phyloP scores from a whole-genome alignment of 2,329 filamentous ascomycete genomes.

The Diaporthe aspalathi region DNA sequence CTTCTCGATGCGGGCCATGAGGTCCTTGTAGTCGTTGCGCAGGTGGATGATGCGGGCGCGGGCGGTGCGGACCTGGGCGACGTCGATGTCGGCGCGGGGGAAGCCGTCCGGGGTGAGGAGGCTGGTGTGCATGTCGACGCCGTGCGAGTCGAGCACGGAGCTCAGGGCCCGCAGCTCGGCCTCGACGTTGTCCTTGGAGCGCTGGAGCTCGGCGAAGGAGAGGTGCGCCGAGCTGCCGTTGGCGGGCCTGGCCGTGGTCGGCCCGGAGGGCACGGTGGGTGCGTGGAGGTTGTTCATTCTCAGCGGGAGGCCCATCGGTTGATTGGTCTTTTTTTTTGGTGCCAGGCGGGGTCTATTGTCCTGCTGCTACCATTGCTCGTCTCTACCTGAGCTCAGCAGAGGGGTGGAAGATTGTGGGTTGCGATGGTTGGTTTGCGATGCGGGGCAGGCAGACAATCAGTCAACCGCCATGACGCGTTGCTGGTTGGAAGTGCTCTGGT shows the following conservation, averaged over 20 bases:
- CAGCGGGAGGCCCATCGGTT: slow-evolving; percentile 49
- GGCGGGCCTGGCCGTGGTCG: slow-evolving; percentile 69
- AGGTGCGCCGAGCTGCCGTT: slow-evolving; percentile 74
- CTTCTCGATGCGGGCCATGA: slow-evolving; percentile 87
- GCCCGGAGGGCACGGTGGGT: slow-evolving; percentile 77
- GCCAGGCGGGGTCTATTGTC: too few species aligned
- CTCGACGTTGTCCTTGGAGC: slow-evolving; percentile 86
- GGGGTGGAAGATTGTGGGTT: not conserved
- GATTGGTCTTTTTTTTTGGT: too few species aligned
- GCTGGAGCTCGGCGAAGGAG: slow-evolving; percentile 82
- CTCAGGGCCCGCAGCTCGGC: slow-evolving; percentile 87
- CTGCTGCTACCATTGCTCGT: slow-evolving; percentile 34
- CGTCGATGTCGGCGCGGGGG: slow-evolving; percentile 91
- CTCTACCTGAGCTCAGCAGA: not conserved
- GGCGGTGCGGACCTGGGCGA: slow-evolving; percentile 96
- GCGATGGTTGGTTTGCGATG: not conserved
- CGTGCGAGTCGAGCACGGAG: slow-evolving; percentile 89
- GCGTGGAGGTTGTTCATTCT: slow-evolving; percentile 69
- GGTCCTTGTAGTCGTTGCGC: slow-evolving; percentile 90
- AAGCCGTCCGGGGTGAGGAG: slow-evolving; percentile 92
- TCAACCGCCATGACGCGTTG: slow-evolving; percentile 38
- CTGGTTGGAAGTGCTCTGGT: slow-evolving; percentile 1
- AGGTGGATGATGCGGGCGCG: slow-evolving; percentile 88
- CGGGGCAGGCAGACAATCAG: slow-evolving; percentile 30
- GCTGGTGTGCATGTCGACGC: slow-evolving; percentile 90